phyloP scores from a whole-genome alignment of 1,284 basidiomycete genomes.

The Austroboletus olivaceoglutinosus region DNA sequence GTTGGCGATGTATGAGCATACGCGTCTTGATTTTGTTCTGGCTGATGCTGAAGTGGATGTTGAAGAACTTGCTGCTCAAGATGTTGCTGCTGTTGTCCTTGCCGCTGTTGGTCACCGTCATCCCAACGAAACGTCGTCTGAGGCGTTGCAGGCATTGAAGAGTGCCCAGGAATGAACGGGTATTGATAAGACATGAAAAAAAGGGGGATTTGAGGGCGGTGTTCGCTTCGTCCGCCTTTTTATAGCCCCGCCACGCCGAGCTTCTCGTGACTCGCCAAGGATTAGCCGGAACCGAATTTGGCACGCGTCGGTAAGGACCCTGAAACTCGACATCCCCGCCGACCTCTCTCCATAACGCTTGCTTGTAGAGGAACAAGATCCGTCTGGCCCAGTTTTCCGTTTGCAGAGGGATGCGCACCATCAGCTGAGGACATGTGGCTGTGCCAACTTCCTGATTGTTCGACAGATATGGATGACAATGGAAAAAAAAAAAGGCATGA shows the following conservation, averaged over 20 bases:
- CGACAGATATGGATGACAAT: background rate
- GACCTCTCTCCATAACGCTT: no score
- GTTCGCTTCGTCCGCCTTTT: conserved; percentile 16
- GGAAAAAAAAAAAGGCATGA: background rate
- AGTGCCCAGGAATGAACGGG: conserved; percentile 34
- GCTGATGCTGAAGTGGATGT: conserved; percentile 29
- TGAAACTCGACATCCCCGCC: background rate
- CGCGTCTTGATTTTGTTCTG: conserved; percentile 11
- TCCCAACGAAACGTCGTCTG: conserved; percentile 35
- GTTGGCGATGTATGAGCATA: conserved; percentile 6
- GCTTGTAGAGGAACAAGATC: no score
- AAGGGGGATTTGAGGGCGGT: conserved; percentile 12
- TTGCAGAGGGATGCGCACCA: background rate
- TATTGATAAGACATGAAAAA: conserved; percentile 41
- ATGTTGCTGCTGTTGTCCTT: conserved; percentile 10
- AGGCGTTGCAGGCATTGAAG: conserved; percentile 36
- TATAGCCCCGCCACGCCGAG: conserved; percentile 23
- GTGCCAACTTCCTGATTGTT: background rate
- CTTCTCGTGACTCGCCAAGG: conserved; percentile 14
- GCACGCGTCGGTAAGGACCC: conserved; percentile 7
- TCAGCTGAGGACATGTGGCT: background rate
- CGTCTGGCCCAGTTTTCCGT: no score
- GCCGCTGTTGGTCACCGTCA: conserved; percentile 22
- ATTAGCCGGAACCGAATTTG: conserved; percentile 23
- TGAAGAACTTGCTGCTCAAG: conserved; percentile 35